Evolutionary conservation across 352 stramenopile species (phyloP).

Genomic region (Phytophthora foliorum): DNA sequence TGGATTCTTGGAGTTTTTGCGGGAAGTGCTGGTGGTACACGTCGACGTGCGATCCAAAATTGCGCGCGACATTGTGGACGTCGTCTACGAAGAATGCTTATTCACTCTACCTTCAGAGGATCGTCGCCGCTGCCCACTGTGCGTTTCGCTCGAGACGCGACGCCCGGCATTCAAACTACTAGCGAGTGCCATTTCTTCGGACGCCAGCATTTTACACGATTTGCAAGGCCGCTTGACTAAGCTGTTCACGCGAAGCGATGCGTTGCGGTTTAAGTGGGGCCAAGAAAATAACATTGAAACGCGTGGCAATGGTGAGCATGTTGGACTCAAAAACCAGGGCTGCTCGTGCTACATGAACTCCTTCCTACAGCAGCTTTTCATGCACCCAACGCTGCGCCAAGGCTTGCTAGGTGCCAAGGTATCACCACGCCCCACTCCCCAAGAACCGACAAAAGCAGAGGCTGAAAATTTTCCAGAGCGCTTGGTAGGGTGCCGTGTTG

Average conservation of each 20-base stretch:
- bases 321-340: conserved; percentile 98
- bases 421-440: conserved; percentile 51
- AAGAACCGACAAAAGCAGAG: conserved; percentile 90
- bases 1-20: conserved; percentile 81
- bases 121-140: conserved; percentile 72
- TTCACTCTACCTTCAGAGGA: conserved; percentile 84
- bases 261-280: conserved; percentile 78
- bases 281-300: conserved; percentile 89
- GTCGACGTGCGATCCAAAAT: conserved; percentile 60
- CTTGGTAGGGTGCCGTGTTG: conserved; percentile 84
- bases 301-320: conserved; percentile 82
- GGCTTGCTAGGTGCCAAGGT: conserved; percentile 84
- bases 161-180: conserved; percentile 86
- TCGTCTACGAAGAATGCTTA: conserved; percentile 87
- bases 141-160: conserved; percentile 79
- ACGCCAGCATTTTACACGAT: conserved; percentile 68
- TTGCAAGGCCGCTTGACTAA: conserved; percentile 63
- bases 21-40: conserved; percentile 74
- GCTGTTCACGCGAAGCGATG: conserved; percentile 72
- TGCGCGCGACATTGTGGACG: conserved; percentile 73
- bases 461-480: conserved; percentile 84
- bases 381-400: conserved; percentile 84
- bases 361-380: conserved; percentile 98
- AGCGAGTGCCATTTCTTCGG: conserved; percentile 79
- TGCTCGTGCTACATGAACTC: conserved; percentile 99